Evolutionary conservation across 768 basidiomycete species (phyloP).

Genomic region (Suillus bovinus): DNA sequence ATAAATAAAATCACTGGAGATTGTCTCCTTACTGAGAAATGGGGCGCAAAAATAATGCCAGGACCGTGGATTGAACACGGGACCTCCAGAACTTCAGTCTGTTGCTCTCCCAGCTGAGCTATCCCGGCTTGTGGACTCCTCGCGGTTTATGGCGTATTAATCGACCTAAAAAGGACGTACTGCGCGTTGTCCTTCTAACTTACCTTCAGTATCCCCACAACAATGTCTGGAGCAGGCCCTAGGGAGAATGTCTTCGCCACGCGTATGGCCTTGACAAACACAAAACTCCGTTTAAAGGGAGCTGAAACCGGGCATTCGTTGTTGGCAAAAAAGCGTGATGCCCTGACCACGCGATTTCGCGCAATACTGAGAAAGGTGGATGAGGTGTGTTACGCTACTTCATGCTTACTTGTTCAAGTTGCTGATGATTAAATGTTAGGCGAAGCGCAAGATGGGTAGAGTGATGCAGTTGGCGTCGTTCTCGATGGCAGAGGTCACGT

Average conservation of each 20-base stretch:
- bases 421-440: conserved; percentile 49
- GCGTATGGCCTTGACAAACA: conserved; percentile 95
- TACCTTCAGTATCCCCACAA: conserved; percentile 15
- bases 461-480: conserved; percentile 99
- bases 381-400: conserved; percentile 60
- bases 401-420: conserved; percentile 6
- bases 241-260: conserved; percentile 96
- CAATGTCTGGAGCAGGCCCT: conserved; percentile 87
- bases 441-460: conserved; percentile 98
- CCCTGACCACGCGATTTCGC: conserved; percentile 91
- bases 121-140: conserved; percentile 58
- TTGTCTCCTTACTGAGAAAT: background rate
- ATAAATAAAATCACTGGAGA: background rate
- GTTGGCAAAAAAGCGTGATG: conserved; percentile 97
- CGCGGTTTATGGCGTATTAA: background rate
- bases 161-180: background rate
- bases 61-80: conserved; percentile 79
- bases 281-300: conserved; percentile 84
- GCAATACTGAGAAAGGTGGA: conserved; percentile 96
- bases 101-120: conserved; percentile 78
- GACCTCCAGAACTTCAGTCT: conserved; percentile 75
- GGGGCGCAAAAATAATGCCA: conserved; percentile 46
- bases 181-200: background rate
- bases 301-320: conserved; percentile 95
- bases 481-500: conserved; percentile 98